phyloP scores from a whole-genome alignment of 2,329 filamentous ascomycete species.

The Aspergillus pseudoterreus region DNA sequence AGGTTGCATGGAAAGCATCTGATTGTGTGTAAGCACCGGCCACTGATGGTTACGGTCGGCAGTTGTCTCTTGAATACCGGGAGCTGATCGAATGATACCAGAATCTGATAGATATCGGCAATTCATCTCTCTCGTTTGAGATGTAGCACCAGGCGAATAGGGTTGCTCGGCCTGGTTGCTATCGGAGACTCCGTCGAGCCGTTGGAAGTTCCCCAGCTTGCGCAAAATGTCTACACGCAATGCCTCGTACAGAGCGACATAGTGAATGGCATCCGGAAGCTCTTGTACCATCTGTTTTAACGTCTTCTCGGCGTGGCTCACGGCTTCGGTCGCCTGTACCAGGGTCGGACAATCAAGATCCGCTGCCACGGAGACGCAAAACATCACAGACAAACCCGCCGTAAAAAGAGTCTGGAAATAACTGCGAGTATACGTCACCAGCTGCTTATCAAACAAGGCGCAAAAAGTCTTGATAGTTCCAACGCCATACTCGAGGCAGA shows the following conservation, averaged over 20 bases:
- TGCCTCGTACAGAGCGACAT: constrained; percentile 20
- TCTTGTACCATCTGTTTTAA: constrained; percentile 15
- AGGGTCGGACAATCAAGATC: constrained; percentile 8
- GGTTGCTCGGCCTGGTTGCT: not conserved
- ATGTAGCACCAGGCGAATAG: no score
- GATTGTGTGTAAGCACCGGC: no score
- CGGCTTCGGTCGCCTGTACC: constrained; percentile 9
- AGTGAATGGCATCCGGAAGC: constrained; percentile 17
- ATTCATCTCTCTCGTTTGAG: no score
- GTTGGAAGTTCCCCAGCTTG: not conserved
- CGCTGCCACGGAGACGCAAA: constrained; percentile 15
- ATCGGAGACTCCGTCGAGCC: not conserved
- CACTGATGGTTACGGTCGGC: no score
- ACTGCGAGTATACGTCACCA: constrained; percentile 45
- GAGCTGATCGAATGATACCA: no score
- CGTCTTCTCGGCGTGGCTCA: constrained; percentile 8
- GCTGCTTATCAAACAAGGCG: constrained; percentile 29
- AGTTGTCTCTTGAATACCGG: no score
- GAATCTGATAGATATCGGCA: no score
- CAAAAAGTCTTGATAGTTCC: constrained; percentile 40
- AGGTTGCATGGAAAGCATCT: not conserved
- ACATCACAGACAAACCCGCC: constrained; percentile 40
- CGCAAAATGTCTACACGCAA: constrained; percentile 6
- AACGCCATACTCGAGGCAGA: constrained; percentile 35
- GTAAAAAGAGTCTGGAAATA: constrained; percentile 50